These are phyloP conservation scores for Colletotrichum sp. DNA, from an alignment of 2,329 filamentous ascomycete genomes.

Conservation along the genomic window DNA sequence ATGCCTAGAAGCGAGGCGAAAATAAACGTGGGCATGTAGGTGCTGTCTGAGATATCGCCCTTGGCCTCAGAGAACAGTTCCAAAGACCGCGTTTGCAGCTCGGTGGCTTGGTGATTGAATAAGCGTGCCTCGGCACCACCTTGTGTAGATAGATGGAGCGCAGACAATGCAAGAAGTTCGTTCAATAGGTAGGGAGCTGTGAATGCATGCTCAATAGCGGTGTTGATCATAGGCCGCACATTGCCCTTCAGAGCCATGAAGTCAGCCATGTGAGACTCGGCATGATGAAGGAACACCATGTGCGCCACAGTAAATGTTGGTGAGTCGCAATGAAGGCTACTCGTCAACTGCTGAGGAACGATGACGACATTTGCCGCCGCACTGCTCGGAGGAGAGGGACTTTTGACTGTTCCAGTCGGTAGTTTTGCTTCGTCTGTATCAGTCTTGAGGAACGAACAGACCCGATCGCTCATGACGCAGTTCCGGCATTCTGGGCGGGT, in stretches of 20 bases:
- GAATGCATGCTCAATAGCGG: conserved; percentile 32
- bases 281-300: conserved; percentile 11
- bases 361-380: neutral
- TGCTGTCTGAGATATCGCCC: conserved; percentile 13
- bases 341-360: neutral
- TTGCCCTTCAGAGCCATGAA: neutral
- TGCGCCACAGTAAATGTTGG: neutral
- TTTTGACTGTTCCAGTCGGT: neutral
- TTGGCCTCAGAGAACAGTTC: conserved; percentile 29
- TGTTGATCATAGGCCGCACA: conserved; percentile 28
- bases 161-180: conserved; percentile 40
- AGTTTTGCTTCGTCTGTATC: neutral
- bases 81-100: conserved; percentile 32
- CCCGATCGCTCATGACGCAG: conserved; percentile 31
- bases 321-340: neutral
- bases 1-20: conserved; percentile 35
- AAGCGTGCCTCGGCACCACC: conserved; percentile 23
- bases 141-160: conserved; percentile 35
- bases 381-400: neutral
- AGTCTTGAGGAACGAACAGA: conserved; percentile 24
- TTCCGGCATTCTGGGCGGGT: conserved; percentile 44
- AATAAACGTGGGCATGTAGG: conserved; percentile 33
- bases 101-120: conserved; percentile 32
- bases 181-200: conserved; percentile 39
- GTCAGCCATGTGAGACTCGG: neutral